Base-by-base conservation (phyloP, 176 grass and related monocot species). In the Carex littledalei region DNA sequence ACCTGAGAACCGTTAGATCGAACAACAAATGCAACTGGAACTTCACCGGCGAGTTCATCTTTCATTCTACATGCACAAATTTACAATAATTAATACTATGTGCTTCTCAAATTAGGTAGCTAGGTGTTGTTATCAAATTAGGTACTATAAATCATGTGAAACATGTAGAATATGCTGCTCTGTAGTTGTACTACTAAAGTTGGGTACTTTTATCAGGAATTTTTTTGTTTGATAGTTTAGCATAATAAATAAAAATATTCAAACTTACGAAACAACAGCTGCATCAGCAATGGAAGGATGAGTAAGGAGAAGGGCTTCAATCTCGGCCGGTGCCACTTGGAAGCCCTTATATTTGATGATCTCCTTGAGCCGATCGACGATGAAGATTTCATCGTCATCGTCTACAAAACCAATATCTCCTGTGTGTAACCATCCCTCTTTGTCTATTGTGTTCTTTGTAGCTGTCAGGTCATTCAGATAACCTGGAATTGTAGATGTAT, bases 291-390 rank as follows among this genome's bases (percentile, higher is more conserved):
- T 89, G 67, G 81, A 85, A 57, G 91, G 88, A 66, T 98, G 93
- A 3, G 91, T 88, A 18, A 95, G 91, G 39, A 98, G 95, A 74
- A 98, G 91, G 9, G 92, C 91, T 84, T 98, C 95, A 47, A 98
- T 89, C 83, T 98, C 95, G 0, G 95, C 95, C 16, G 95, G 95
- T 71, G 95, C 86, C 47, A 98, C 93, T 84, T 98, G 95, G 86
- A 92, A 98, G 15, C 93, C 95, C 84, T 98, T 98, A 75, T 91
- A 94, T 67, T 98, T 98, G 64, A 98, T 98, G 73, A 98, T 94
- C 83, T 98, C 95, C 83, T 98, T 98, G 4, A 98, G 91, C 83
- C 95, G 89, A 57, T 98, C 95, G 3, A 98, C 95, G 5, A 98
- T 98, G 83, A 98, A 98, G 63, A 98, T 94, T 68, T 98, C 93